Percentiles rank a stretch among this genome's conserved stretches.
Evolutionary conservation across 2,329 filamentous ascomycete species (phyloP).

Genomic region (Cercospora zeae-maydis): DNA sequence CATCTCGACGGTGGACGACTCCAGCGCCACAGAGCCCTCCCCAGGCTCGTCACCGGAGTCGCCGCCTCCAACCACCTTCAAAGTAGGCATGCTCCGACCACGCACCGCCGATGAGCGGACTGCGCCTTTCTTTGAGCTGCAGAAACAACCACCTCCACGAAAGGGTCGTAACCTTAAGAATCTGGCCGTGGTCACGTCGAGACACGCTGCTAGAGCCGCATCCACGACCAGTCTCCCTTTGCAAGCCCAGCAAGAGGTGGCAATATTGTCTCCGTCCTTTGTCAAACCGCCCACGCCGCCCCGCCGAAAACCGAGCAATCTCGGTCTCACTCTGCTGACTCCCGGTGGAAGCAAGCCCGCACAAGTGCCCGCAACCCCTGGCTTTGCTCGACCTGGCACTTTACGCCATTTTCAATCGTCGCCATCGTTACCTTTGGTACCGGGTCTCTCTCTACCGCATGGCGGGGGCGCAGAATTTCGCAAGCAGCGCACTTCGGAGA

Average conservation of each 20-base stretch:
- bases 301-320: conserved; percentile 67
- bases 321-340: conserved; percentile 71
- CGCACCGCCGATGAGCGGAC: conserved; percentile 49
- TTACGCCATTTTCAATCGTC: conserved; percentile 62
- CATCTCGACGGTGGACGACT: conserved; percentile 86
- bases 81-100: conserved; percentile 51
- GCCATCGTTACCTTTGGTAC: conserved; percentile 56
- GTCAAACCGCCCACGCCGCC: conserved; percentile 73
- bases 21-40: conserved; percentile 82
- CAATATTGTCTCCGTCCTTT: conserved; percentile 68
- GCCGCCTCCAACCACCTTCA: conserved; percentile 66
- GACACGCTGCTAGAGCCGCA: conserved; percentile 46
- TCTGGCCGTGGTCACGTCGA: conserved; percentile 68
- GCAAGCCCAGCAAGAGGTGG: conserved; percentile 47
- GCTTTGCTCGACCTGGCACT: conserved; percentile 47
- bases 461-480: conserved; percentile 8
- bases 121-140: conserved; percentile 54
- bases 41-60: conserved; percentile 92
- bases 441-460: conserved; percentile 36
- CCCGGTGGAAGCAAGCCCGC: conserved; percentile 55
- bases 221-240: conserved; percentile 52
- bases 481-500: conserved; percentile 28
- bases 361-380: conserved; percentile 58
- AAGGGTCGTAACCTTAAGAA: conserved; percentile 81
- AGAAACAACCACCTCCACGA: conserved; percentile 51